These are phyloP conservation scores for Tetracladium maxilliforme DNA, from an alignment of 2,329 filamentous ascomycete genomes.

Conservation along the genomic window DNA sequence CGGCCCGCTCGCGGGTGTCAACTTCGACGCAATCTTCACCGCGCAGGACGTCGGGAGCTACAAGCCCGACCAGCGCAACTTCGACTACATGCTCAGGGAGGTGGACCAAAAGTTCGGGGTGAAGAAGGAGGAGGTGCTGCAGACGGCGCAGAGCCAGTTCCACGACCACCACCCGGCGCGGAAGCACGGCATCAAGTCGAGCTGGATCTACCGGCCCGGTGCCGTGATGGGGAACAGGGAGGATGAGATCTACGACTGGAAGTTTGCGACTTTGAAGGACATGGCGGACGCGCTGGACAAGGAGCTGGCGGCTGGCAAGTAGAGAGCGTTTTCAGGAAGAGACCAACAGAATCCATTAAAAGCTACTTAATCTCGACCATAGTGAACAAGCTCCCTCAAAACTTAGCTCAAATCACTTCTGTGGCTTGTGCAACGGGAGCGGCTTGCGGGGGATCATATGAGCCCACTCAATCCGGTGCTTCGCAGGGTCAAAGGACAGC, in stretches of 20 bases:
- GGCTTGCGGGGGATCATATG: too few relatives aligned
- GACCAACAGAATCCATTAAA: too few relatives aligned
- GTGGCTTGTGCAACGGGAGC: too few relatives aligned
- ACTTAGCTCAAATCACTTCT: too few relatives aligned
- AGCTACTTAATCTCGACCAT: too few relatives aligned
- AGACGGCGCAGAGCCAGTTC: constrained; percentile 53
- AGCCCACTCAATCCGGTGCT: too few relatives aligned
- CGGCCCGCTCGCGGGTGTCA: constrained; percentile 19
- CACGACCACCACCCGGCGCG: constrained; percentile 53
- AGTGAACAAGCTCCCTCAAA: too few relatives aligned
- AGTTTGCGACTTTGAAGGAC: constrained; percentile 40
- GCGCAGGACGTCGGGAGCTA: constrained; percentile 45
- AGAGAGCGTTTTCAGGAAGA: too few relatives aligned
- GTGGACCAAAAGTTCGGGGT: constrained; percentile 38
- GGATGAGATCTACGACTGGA: constrained; percentile 34
- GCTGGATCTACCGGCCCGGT: constrained; percentile 37
- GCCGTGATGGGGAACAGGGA: constrained; percentile 24
- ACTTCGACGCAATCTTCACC: constrained; percentile 37
- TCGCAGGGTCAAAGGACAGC: too few relatives aligned
- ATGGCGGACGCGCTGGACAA: constrained; percentile 41
- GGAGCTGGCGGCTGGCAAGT: constrained; percentile 12
- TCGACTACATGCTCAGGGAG: constrained; percentile 35
- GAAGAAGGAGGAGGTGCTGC: constrained; percentile 35
- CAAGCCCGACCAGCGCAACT: constrained; percentile 41
- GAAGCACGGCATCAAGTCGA: constrained; percentile 36